Evolutionary conservation across 2,329 filamentous ascomycete genomes (phyloP).

Genomic region (Alternaria arborescens): DNA sequence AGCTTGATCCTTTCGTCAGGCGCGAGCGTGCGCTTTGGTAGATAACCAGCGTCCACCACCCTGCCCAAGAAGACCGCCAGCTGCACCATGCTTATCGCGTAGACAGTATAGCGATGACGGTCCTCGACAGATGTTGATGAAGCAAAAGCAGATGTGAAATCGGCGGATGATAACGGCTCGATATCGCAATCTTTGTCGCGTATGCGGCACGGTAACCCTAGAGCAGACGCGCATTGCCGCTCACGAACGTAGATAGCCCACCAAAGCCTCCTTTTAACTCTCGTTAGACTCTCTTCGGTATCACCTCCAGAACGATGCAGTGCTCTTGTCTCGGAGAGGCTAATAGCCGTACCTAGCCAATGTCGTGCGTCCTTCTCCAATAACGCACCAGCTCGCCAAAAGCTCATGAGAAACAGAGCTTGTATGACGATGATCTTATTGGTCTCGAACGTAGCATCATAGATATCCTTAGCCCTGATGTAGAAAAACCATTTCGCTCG

Average conservation of each 20-base stretch:
- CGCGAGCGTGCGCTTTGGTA: constrained; percentile 32
- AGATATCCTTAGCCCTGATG: constrained; percentile 60
- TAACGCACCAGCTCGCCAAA: constrained; percentile 61
- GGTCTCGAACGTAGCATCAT: constrained; percentile 63
- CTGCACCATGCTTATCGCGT: constrained; percentile 51
- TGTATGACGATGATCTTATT: constrained; percentile 62
- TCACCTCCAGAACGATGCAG: constrained; percentile 51
- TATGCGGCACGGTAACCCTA: constrained; percentile 59
- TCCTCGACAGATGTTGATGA: constrained; percentile 37
- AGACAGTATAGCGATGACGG: constrained; percentile 44
- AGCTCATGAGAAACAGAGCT: constrained; percentile 64
- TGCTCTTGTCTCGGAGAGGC: constrained; percentile 61
- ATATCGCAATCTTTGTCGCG: constrained; percentile 61
- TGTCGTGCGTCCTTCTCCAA: constrained; percentile 49
- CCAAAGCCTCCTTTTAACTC: constrained; percentile 60
- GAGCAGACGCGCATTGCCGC: constrained; percentile 57
- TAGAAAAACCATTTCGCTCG: constrained; percentile 62
- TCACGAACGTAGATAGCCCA: constrained; percentile 64
- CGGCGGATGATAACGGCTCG: constrained; percentile 48
- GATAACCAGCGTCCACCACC: constrained; percentile 51
- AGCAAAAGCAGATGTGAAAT: constrained; percentile 50
- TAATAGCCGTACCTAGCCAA: constrained; percentile 58
- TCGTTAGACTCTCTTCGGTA: constrained; percentile 39
- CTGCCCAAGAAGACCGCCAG: constrained; percentile 50
- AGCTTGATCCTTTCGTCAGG: constrained; percentile 29